These are phyloP conservation scores for Senna tora DNA, from an alignment of 306 rosid genomes.

Conservation along the genomic window DNA sequence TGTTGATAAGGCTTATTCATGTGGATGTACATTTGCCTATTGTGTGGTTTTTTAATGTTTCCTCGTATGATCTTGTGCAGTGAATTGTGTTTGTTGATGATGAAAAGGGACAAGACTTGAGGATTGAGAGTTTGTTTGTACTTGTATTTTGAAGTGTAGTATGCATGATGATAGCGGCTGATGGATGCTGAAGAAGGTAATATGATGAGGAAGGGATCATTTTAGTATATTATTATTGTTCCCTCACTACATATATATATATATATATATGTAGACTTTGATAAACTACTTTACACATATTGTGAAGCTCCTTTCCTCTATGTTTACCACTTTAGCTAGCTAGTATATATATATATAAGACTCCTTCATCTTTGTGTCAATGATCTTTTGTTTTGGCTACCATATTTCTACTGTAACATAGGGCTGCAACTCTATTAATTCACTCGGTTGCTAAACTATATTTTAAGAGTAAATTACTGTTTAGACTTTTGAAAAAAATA, in stretches of 20 bases:
- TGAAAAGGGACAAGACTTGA: conserved; percentile 31
- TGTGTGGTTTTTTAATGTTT: too few relatives aligned
- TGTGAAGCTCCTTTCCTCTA: conserved; percentile 23
- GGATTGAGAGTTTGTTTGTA: conserved; percentile 23
- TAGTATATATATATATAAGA: neutral
- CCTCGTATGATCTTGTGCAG: conserved; percentile 51
- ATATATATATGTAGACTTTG: conserved; percentile 32
- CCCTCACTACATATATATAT: too few relatives aligned
- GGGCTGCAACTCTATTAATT: neutral
- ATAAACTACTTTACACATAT: conserved; percentile 35
- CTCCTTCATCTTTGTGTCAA: neutral
- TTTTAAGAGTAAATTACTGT: too few relatives aligned
- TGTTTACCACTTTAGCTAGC: neutral
- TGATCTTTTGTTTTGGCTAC: neutral
- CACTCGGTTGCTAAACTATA: too few relatives aligned
- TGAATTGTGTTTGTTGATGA: conserved; percentile 37
- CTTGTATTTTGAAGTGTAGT: conserved; percentile 40
- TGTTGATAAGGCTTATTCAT: neutral
- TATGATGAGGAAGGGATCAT: conserved; percentile 28
- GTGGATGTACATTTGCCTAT: neutral
- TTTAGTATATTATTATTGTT: conserved; percentile 2
- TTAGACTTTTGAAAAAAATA: too few relatives aligned
- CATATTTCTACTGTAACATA: neutral
- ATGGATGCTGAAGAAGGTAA: conserved; percentile 39
- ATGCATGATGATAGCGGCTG: conserved; percentile 17